Base-by-base conservation (phyloP, 371 early-diverging fungal species). In the Mortierella sp. region DNA sequence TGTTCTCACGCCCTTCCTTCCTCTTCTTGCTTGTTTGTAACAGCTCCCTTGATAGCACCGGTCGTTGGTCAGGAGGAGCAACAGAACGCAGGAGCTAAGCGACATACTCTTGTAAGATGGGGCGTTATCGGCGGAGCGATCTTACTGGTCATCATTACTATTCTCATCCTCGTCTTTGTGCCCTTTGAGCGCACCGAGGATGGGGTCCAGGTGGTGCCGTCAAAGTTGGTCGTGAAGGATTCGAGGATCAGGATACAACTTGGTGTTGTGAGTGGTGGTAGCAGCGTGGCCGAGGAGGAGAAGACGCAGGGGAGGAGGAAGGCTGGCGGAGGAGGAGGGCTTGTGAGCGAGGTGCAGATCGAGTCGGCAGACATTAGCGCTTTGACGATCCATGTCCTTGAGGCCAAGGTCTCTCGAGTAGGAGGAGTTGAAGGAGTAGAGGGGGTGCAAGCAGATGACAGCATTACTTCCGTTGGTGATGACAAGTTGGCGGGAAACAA, bases 181-280 rank as follows among this genome's bases (percentile, higher is more conserved):
- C 24, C 64, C 24, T 40, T 64, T 34, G 16, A 64, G 9, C 3
- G 21, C 21, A 9, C 14, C 8, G 37, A 31, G 6, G 64, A 64
- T 64, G 64, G 64, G 2, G 37, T 40, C 10, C 34, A 37, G 37
- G 64, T 9, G 6, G 37, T 64, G 21, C 64, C 64, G 19, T 34
- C 64, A 9, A 64, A 64, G 10, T 19, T 64, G 37, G 10, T 37
- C 5, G 64, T 64, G 11, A 19, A 64, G 19, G 64, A 64, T 24
- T 24, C 64, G 6, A 64, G 21, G 37, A 37, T 64, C 64, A 64
- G 37, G 64, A 64, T 64, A 37, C 64, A 64, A 31, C 64, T 64
- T 5, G 37, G 64, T 21, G 19, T 31, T 16, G 28, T 59, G 26
- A 59, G 59, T 16, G 26, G 48, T 46, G 48, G 48, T 46, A 13